Evolutionary conservation across 495 filamentous ascomycete species (phyloP), one percentile per base, ranked within the genome.

Genomic region (Aspergillus cristatus): DNA sequence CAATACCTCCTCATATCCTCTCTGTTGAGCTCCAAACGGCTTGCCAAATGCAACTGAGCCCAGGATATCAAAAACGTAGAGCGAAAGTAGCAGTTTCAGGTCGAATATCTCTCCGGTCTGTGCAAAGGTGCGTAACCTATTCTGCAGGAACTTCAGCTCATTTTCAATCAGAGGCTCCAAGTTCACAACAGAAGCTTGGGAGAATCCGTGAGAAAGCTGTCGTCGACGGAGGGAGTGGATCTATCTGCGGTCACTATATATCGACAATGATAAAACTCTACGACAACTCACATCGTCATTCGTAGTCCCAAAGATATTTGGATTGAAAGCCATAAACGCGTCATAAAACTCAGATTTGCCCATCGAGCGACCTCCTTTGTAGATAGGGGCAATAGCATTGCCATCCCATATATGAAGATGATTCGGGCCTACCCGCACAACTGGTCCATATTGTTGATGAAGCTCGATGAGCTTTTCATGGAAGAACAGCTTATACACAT

Each of bases 401-500:
- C 28, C 28, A 30, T 6, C 28, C 28, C 28, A 30, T 4, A 30
- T 3, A 14, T 30, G 32, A 58, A 65, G 20, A 34, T 60, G 46
- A 11, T 51, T 51, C 5, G 65, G 63, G 6, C 47, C 45, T 22
- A 57, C 54, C 8, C 64, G 49, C 28, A 69, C 54, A 20, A 59
- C 43, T 18, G 49, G 43, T 1, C 65, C 65, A 38, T 66, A 62
- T 18, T 59, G 34, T 2, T 52, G 29, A 36, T 60, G 50, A 3
- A 60, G 28, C 28, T 30, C 28, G 11, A 30, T 11, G 11, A 30
- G 12, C 13, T 30, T 30, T 11, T 30, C 28, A 30, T 30, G 28
- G 12, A 30, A 14, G 13, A 30, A 3, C 6, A 26, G 24, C 13
- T 30, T n/a, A 11, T n/a, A 30, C 11, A 30, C 28, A 30, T 30